Conservation (phyloP, 148 eudicot genomes). For the Amaranthus hypochondriacus region DNA sequence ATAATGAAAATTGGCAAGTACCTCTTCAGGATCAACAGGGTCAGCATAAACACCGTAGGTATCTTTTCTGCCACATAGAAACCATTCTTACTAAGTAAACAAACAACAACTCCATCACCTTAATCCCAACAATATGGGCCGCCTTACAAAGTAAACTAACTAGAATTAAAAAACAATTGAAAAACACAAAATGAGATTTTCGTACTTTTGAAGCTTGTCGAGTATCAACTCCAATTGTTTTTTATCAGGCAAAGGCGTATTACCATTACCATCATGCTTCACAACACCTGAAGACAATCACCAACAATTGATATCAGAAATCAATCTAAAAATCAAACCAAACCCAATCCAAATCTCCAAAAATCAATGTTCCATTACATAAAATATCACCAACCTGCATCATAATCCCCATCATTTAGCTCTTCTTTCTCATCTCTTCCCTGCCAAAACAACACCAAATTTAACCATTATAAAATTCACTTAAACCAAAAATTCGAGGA, state of each 20-base stretch:
- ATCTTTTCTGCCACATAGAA: constrained; percentile 82
- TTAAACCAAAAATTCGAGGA: neutral
- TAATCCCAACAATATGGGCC: neutral
- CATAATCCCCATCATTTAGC: constrained; percentile 32
- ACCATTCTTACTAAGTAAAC: constrained; percentile 11
- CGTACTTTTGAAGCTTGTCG: constrained; percentile 94
- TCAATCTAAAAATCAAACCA: constrained; percentile 8
- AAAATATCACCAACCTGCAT: constrained; percentile 38
- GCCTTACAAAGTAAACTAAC: neutral
- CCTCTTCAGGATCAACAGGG: constrained; percentile 98
- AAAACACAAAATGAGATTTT: neutral
- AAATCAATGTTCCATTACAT: neutral
- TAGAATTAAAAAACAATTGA: neutral
- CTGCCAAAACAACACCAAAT: constrained; percentile 40
- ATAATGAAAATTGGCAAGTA: constrained; percentile 13
- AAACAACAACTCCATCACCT: neutral
- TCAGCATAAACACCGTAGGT: constrained; percentile 94
- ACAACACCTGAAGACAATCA: neutral
- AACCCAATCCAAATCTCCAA: constrained; percentile 2
- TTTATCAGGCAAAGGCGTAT: constrained; percentile 62
- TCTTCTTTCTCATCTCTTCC: constrained; percentile 33
- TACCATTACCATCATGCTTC: neutral
- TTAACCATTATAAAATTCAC: neutral
- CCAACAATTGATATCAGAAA: constrained; percentile 37
- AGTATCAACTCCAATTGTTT: constrained; percentile 73